phyloP scores from a whole-genome alignment of 2,329 filamentous ascomycete species.

The Paramyrothecium roridum region DNA sequence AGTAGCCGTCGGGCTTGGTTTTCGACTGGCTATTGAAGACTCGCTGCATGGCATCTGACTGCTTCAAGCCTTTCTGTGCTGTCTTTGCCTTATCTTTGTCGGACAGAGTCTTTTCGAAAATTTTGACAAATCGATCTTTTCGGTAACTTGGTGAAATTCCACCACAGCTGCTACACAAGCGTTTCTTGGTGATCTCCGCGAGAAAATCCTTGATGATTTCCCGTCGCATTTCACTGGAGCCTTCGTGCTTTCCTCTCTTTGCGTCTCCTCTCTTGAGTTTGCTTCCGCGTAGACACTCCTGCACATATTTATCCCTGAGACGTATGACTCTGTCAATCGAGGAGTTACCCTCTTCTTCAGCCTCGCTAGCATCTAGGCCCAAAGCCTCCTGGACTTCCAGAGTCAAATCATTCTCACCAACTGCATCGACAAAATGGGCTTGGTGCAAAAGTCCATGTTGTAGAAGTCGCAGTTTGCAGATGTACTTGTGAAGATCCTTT shows the following conservation, averaged over 20 bases:
- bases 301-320: slow-evolving; percentile 66
- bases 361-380: slow-evolving; percentile 52
- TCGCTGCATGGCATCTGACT: slow-evolving; percentile 64
- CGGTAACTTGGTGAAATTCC: slow-evolving; percentile 80
- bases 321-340: slow-evolving; percentile 50
- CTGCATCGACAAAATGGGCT: slow-evolving; percentile 54
- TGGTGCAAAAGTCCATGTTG: slow-evolving; percentile 79
- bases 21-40: slow-evolving; percentile 23
- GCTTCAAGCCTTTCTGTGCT: slow-evolving; percentile 64
- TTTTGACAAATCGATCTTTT: slow-evolving; percentile 88
- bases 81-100: slow-evolving; percentile 76
- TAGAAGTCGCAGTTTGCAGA: slow-evolving; percentile 81
- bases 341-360: slow-evolving; percentile 60
- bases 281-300: slow-evolving; percentile 63
- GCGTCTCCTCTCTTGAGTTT: slow-evolving; percentile 45
- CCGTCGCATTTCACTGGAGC: slow-evolving; percentile 73
- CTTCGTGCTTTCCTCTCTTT: slow-evolving; percentile 73
- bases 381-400: slow-evolving; percentile 24
- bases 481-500: slow-evolving; percentile 71
- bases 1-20: slow-evolving; percentile 41
- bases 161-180: slow-evolving; percentile 63
- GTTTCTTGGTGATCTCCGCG: slow-evolving; percentile 64
- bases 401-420: slow-evolving; percentile 41
- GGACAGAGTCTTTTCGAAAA: slow-evolving; percentile 80
- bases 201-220: slow-evolving; percentile 80